Conservation (phyloP, 371 early-diverging fungal species). For the Coemansia sp. region DNA sequence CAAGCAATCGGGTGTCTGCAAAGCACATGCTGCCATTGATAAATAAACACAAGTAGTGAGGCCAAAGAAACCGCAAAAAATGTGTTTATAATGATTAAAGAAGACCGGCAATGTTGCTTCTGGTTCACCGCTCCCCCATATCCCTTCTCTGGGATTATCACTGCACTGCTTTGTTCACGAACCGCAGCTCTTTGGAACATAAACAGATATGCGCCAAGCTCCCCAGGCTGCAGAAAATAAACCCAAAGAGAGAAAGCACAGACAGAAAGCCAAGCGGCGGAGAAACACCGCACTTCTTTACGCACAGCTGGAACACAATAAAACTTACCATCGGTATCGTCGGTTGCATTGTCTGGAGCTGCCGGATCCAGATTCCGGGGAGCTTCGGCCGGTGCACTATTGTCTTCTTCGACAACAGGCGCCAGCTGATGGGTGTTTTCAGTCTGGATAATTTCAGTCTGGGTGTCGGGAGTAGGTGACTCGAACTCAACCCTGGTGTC, state of each 20-base stretch:
- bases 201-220: not conserved
- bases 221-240: conserved; percentile 1
- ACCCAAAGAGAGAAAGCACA: not conserved
- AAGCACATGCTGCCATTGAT: not conserved
- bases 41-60: conserved; percentile 1
- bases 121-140: not conserved
- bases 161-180: not conserved
- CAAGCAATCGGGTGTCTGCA: not conserved
- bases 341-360: conserved; percentile 10
- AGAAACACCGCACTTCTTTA: too few relatives aligned
- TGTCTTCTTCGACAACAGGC: conserved; percentile 3
- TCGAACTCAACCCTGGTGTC: conserved; percentile 19
- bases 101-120: not conserved
- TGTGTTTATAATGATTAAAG: not conserved
- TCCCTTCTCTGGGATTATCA: not conserved
- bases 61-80: not conserved
- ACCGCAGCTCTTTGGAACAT: conserved; percentile 1
- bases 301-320: not conserved
- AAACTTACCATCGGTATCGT: conserved; percentile 8
- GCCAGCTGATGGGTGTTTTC: conserved; percentile 4
- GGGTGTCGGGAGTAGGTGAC: conserved; percentile 8
- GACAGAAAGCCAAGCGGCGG: not conserved
- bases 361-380: conserved; percentile 26
- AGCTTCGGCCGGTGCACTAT: conserved; percentile 5
- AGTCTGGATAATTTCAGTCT: conserved; percentile 12